These are phyloP conservation scores for Acanthamoeba castellanii DNA, from an alignment of 208 protist genomes.

Conservation along the genomic window DNA sequence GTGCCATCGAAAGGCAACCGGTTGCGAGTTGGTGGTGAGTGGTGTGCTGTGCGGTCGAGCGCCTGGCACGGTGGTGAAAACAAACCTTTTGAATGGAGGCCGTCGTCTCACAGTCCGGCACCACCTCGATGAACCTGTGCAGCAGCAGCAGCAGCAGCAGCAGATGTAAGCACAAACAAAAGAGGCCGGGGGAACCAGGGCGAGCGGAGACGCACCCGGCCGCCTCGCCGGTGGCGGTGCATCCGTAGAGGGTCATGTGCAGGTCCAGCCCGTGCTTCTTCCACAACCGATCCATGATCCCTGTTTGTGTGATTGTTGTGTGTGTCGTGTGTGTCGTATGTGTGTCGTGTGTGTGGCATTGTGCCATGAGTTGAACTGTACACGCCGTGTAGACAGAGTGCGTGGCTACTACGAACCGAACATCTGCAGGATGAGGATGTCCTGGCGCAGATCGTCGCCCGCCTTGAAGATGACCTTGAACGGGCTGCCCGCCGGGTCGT, in stretches of 20 bases:
- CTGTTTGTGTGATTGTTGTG: too few species aligned
- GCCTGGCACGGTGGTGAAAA: too few species aligned
- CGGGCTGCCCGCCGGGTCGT: conserved; percentile 85
- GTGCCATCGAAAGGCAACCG: not conserved
- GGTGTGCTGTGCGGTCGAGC: too few species aligned
- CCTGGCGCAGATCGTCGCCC: conserved; percentile 91
- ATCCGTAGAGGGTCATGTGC: conserved; percentile 82
- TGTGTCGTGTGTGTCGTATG: too few species aligned
- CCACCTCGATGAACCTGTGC: conserved; percentile 88
- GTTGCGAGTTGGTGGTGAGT: too few species aligned
- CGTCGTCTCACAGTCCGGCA: conserved; percentile 86
- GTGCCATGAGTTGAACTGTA: too few species aligned
- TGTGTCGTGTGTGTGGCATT: too few species aligned
- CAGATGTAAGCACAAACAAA: not conserved
- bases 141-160: not conserved
- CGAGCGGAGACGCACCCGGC: conserved; percentile 82
- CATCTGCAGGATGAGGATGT: conserved; percentile 89
- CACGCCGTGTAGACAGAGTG: too few species aligned
- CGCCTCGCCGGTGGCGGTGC: conserved; percentile 86
- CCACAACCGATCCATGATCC: conserved; percentile 81
- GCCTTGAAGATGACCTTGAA: conserved; percentile 89
- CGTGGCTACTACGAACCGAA: conserved; percentile 38
- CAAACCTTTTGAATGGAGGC: conserved; percentile 83
- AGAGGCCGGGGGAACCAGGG: too few species aligned
- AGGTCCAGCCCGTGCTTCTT: conserved; percentile 82